A percentile compares a stretch with the other conserved stretches of the same genome.
phyloP scores from a whole-genome alignment of 228 moss, liverwort and hornwort genomes.

The Sphagnum magellanicum region DNA sequence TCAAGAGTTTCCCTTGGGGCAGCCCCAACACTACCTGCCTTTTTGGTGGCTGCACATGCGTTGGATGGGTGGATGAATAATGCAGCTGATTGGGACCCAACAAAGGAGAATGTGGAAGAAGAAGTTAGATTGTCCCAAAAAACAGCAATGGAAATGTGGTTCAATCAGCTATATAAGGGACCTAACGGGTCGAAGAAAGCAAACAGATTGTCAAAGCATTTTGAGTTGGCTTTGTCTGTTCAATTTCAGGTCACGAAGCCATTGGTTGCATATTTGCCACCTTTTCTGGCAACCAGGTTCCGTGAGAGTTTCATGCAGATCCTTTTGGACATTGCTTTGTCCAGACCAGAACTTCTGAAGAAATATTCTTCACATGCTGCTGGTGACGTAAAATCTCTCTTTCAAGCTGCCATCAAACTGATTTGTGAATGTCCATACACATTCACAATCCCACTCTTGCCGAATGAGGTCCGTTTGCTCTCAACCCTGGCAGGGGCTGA shows the following conservation, averaged over 20 bases:
- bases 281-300: conserved; percentile 18
- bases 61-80: conserved; percentile 24
- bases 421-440: conserved; percentile 28
- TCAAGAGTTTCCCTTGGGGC: conserved; percentile 20
- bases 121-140: conserved; percentile 28
- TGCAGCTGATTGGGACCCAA: conserved; percentile 22
- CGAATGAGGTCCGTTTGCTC: conserved; percentile 26
- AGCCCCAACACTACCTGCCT: conserved; percentile 37
- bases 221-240: conserved; percentile 30
- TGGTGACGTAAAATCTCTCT: conserved; percentile 12
- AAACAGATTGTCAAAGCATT: conserved; percentile 25
- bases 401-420: conserved; percentile 12
- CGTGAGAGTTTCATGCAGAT: conserved; percentile 17
- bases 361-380: not conserved
- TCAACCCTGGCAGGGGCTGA: conserved; percentile 24
- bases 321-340: conserved; percentile 17
- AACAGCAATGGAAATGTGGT: conserved; percentile 26
- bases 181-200: not conserved
- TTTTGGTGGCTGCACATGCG: conserved; percentile 14
- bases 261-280: conserved; percentile 14
- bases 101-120: conserved; percentile 17
- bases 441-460: conserved; percentile 22
- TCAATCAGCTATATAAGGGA: conserved; percentile 12
- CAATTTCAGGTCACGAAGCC: conserved; percentile 6
- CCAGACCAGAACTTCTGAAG: not conserved